Conservation (phyloP, 441 rosid genomes). For the Rhodomyrtus psidioides region DNA sequence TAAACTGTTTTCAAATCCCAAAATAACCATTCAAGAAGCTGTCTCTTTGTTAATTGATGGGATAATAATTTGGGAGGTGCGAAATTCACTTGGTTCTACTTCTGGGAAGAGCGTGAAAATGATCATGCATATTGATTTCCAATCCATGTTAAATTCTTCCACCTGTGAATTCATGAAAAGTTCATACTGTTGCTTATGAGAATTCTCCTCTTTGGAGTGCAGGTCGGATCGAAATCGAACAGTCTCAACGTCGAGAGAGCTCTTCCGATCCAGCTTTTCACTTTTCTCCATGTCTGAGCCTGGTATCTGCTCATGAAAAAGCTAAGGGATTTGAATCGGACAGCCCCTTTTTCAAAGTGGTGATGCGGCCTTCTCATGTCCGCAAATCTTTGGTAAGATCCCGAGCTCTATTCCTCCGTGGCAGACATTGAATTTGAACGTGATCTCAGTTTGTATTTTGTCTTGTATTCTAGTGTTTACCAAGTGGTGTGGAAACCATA, state of each 20-base stretch:
- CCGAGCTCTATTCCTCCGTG: neutral
- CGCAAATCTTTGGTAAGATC: neutral
- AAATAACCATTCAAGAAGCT: too few species aligned
- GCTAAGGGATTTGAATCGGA: neutral
- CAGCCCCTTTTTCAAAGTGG: neutral
- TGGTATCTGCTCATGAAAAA: neutral
- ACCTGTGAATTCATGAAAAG: too few species aligned
- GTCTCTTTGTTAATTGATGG: too few species aligned
- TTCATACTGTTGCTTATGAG: too few species aligned
- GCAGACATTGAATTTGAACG: neutral
- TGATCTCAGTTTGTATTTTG: neutral
- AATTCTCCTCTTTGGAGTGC: too few species aligned
- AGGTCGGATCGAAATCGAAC: neutral
- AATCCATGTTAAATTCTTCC: neutral
- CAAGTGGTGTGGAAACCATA: neutral
- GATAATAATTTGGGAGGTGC: too few species aligned
- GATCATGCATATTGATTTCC: neutral
- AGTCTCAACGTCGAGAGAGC: neutral
- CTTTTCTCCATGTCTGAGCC: neutral
- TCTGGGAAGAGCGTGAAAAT: neutral
- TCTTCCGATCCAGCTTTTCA: neutral
- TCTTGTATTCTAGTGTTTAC: neutral
- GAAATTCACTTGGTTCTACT: neutral
- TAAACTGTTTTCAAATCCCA: too few species aligned
- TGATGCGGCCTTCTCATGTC: neutral